Conservation (phyloP, 176 grass and related monocot species). For the Puya raimondii region DNA sequence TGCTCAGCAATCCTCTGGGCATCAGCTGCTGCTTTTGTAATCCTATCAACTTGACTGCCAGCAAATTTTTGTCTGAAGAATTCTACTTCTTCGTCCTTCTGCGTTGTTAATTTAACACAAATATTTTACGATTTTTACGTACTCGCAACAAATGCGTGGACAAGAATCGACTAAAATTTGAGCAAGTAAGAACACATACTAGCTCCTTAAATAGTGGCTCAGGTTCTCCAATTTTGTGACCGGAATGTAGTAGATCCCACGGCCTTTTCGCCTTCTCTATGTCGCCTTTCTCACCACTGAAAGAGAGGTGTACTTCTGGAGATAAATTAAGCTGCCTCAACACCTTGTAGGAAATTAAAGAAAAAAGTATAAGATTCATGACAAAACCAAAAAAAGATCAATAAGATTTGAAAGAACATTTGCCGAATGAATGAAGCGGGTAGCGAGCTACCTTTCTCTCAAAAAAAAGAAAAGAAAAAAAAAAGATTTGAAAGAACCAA, state of each 20-base stretch:
- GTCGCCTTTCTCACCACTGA: constrained; percentile 72
- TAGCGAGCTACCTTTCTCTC: too few species aligned
- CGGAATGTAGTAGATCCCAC: constrained; percentile 68
- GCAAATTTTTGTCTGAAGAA: constrained; percentile 62
- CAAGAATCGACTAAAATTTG: background rate
- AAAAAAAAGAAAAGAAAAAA: too few species aligned
- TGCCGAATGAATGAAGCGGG: too few species aligned
- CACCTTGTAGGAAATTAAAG: constrained; percentile 33
- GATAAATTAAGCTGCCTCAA: constrained; percentile 65
- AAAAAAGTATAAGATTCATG: constrained; percentile 3
- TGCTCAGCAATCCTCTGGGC: constrained; percentile 55
- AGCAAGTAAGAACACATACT: constrained; percentile 31
- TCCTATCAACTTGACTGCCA: constrained; percentile 78
- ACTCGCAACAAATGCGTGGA: constrained; percentile 3
- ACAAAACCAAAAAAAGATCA: background rate
- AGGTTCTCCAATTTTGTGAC: constrained; percentile 75
- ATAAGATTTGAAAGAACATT: background rate
- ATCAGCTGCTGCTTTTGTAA: constrained; percentile 55
- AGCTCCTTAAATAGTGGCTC: constrained; percentile 85
- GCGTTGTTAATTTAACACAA: constrained; percentile 14
- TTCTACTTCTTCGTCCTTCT: constrained; percentile 78
- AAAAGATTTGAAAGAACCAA: background rate
- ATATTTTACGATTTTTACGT: background rate
- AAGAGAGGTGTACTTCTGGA: constrained; percentile 35
- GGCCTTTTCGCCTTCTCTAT: constrained; percentile 50